Evolutionary conservation across 2,329 filamentous ascomycete species (phyloP), one percentile per base, ranked within the genome.

Genomic region (Periglandula ipomoeae): DNA sequence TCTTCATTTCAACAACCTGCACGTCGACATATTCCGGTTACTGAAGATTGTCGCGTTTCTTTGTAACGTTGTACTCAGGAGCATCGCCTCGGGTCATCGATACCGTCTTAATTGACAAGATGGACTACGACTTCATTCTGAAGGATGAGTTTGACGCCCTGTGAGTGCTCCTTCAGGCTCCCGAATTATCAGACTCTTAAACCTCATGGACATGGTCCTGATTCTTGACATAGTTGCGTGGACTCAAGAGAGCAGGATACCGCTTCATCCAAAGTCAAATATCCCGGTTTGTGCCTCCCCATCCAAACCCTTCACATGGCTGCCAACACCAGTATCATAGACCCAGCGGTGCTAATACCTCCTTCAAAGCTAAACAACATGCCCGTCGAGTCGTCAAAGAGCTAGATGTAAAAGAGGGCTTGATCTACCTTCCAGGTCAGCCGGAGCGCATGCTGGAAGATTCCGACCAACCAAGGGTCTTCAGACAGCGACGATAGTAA

Each of bases 401-500:
- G 56, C 69, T 81, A 13, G 70, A 66, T 9, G 68, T 69, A 42
- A 59, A 65, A 24, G 63, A 71, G 53, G 78, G 78, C 50, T 65
- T 82, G 58, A 69, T 82, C 57, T 81, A 73, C 57, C 67, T 82
- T 15, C 74, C 74, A 1, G 78, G 78, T 20, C 70, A 77, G 55
- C 62, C 69, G 2, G 71, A 74, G 24, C 62, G 63, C 17, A 65
- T 66, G n/a, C 80, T 73, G 55, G 76, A 80, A 56, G 75, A 81
- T 63, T 81, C 78, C 8, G 78, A 82, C 55, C 74, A 76, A 64
- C 72, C 72, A 0, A 74, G 72, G 20, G 63, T 67, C 37, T 80
- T 81, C 54, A 71, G 77, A 40, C 78, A 82, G 58, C 70, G 76
- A 37, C 70, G 78, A 65, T 79, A 81, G 76, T 80, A 68, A 40